These are phyloP conservation scores for Rhizopogon sp. DNA, from an alignment of 768 basidiomycete species.

Conservation along the genomic window DNA sequence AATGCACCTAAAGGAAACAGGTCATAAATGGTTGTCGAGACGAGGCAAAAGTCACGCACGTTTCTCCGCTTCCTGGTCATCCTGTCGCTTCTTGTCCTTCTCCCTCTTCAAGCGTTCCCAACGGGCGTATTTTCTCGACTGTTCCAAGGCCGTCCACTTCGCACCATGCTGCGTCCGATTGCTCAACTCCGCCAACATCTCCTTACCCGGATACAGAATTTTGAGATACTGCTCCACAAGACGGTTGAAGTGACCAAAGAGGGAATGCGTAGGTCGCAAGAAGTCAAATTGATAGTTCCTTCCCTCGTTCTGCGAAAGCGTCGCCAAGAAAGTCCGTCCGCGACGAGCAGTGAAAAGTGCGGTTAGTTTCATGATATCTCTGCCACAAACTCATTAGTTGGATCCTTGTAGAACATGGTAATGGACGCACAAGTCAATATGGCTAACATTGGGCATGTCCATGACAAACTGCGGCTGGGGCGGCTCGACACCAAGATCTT, in stretches of 20 bases:
- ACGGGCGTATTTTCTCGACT: constrained; percentile 72
- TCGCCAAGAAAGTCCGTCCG: constrained; percentile 80
- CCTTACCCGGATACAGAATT: constrained; percentile 79
- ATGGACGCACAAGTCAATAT: constrained; percentile 81
- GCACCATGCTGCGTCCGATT: constrained; percentile 59
- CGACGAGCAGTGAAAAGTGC: constrained; percentile 93
- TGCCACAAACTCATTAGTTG: constrained; percentile 25
- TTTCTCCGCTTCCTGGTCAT: constrained; percentile 90
- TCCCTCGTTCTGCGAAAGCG: constrained; percentile 83
- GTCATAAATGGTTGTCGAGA: background rate
- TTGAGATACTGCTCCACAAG: constrained; percentile 95
- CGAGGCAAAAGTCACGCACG: constrained; percentile 42
- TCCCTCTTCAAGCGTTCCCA: constrained; percentile 86
- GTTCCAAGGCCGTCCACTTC: constrained; percentile 74
- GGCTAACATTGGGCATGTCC: constrained; percentile 81
- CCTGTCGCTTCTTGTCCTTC: constrained; percentile 79
- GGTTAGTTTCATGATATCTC: constrained; percentile 94
- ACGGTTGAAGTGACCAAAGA: constrained; percentile 95
- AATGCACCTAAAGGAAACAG: constrained; percentile 62
- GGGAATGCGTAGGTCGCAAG: constrained; percentile 89
- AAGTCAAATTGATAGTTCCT: constrained; percentile 99
- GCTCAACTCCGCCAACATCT: constrained; percentile 68
- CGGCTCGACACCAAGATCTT: constrained; percentile 72
- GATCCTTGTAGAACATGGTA: background rate
- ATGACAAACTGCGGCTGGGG: constrained; percentile 78